Percentiles rank a stretch among this genome's conserved stretches.
Evolutionary conservation across 163 green algal species (phyloP).

Genomic region (Prototheca stagnorum): DNA sequence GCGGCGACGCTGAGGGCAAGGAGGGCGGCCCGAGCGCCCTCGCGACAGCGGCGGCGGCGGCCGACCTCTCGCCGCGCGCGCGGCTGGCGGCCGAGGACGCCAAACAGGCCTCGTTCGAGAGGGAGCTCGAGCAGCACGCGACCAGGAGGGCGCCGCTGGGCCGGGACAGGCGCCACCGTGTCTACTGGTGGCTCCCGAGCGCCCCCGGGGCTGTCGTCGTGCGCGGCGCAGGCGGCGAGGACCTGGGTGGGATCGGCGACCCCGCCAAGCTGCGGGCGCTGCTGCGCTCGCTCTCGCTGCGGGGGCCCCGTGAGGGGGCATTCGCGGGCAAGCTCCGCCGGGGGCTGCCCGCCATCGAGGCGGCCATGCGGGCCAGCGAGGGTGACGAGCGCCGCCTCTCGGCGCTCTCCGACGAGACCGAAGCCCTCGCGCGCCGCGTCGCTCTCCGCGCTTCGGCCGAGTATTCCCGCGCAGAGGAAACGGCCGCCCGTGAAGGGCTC

Average conservation of each 20-base stretch:
- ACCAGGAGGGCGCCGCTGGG: conserved; percentile 33
- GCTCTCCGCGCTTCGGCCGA: too few species aligned
- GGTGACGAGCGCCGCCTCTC: too few species aligned
- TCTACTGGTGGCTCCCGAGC: conserved; percentile 36
- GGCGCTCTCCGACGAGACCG: too few species aligned
- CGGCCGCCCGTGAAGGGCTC: too few species aligned
- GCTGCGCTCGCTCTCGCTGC: conserved; percentile 23
- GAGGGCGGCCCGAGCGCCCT: too few species aligned
- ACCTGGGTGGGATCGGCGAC: conserved; percentile 21
- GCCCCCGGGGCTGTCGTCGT: not conserved
- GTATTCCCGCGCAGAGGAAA: too few species aligned
- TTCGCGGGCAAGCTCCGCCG: conserved; percentile 18
- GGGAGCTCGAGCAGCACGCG: conserved; percentile 7
- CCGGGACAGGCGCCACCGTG: conserved; percentile 28
- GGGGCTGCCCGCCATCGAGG: conserved; percentile 7
- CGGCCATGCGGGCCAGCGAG: conserved; percentile 3
- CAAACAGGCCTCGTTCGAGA: conserved; percentile 4
- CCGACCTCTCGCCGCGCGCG: too few species aligned
- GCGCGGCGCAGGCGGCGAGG: not conserved
- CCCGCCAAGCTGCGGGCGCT: conserved; percentile 2
- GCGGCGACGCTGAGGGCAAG: too few species aligned
- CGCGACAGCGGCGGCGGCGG: too few species aligned
- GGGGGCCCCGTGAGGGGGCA: conserved; percentile 21
- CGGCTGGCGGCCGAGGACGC: conserved; percentile 2
- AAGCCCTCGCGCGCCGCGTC: too few species aligned